Percentiles rank a stretch among this genome's conserved stretches.
phyloP scores from a whole-genome alignment of 192 early-diverging fungal species.

The Podila minutissima region DNA sequence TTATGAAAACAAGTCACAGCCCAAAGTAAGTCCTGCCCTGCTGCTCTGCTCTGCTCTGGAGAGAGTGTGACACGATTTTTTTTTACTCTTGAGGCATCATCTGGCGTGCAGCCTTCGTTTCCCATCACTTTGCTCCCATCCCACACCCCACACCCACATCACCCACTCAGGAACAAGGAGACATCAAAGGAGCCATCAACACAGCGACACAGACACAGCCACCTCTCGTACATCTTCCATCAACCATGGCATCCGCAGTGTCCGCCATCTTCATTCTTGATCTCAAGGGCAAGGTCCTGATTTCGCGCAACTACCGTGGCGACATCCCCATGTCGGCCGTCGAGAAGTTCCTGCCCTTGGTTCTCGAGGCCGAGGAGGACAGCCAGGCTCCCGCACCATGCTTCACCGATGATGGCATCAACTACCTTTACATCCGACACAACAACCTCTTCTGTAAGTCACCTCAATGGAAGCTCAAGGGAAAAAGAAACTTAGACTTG shows the following conservation, averaged over 20 bases:
- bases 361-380: conserved; percentile 94
- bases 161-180: too few species aligned
- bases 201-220: neutral
- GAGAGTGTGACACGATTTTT: too few species aligned
- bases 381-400: conserved; percentile 89
- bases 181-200: neutral
- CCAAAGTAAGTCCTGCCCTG: too few species aligned
- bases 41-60: too few species aligned
- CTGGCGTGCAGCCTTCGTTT: too few species aligned
- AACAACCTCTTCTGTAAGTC: conserved; percentile 93
- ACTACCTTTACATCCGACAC: conserved; percentile 93
- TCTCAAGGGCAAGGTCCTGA: conserved; percentile 98
- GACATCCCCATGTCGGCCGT: conserved; percentile 97
- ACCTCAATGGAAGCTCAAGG: too few species aligned
- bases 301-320: conserved; percentile 97
- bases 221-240: neutral
- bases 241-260: conserved; percentile 46
- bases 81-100: too few species aligned
- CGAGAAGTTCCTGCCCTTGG: conserved; percentile 98
- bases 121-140: too few species aligned
- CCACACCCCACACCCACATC: too few species aligned
- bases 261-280: conserved; percentile 94
- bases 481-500: too few species aligned
- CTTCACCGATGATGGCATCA: conserved; percentile 95
- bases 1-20: too few species aligned